Conservation (phyloP, 768 basidiomycete genomes). For the Lactarius evosmus region DNA sequence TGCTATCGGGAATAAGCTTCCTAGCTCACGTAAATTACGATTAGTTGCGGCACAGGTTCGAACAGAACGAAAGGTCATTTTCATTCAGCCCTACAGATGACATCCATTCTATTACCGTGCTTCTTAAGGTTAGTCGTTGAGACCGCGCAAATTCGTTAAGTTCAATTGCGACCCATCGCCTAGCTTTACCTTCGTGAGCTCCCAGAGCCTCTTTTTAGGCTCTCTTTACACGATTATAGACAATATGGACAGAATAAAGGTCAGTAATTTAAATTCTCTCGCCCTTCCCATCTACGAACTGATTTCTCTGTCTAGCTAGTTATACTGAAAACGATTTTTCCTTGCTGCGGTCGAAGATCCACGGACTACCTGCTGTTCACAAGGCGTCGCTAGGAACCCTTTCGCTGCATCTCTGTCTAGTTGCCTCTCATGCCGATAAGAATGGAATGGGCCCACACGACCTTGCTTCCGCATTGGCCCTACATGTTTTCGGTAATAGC, state of each 20-base stretch:
- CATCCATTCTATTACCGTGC: slow-evolving; percentile 75
- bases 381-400: slow-evolving; percentile 78
- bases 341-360: slow-evolving; percentile 79
- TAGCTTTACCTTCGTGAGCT: slow-evolving; percentile 81
- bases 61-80: slow-evolving; percentile 76
- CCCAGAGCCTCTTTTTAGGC: slow-evolving; percentile 88
- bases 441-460: slow-evolving; percentile 97
- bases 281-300: background rate
- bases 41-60: slow-evolving; percentile 82
- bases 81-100: slow-evolving; percentile 74
- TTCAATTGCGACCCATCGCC: background rate
- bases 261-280: slow-evolving; percentile 34
- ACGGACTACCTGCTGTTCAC: slow-evolving; percentile 77
- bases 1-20: background rate
- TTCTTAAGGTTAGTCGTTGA: slow-evolving; percentile 64
- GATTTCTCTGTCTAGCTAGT: slow-evolving; percentile 46
- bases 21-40: slow-evolving; percentile 13
- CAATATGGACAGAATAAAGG: slow-evolving; percentile 78
- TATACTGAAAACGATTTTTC: slow-evolving; percentile 69
- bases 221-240: slow-evolving; percentile 75
- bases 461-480: slow-evolving; percentile 84
- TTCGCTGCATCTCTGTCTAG: slow-evolving; percentile 76
- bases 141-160: background rate
- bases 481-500: slow-evolving; percentile 89
- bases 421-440: slow-evolving; percentile 59